Evolutionary conservation across 805 yeast genomes (phyloP).

Genomic region (Saturnispora saitoi): DNA sequence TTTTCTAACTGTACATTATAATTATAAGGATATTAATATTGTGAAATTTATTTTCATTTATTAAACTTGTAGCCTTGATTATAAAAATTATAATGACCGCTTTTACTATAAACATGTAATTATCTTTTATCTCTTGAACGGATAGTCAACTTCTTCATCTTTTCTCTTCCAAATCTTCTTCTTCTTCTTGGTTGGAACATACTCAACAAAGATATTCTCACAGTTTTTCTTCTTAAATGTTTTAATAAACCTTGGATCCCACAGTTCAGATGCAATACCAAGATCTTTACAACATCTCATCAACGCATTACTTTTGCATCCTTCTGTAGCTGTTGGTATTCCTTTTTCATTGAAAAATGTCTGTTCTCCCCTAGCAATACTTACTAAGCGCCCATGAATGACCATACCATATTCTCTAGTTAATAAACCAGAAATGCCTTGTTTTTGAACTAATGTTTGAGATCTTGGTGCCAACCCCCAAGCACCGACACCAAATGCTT

Average conservation of each 20-base stretch:
- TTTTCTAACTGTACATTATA: constrained; percentile 8
- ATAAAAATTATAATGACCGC: neutral
- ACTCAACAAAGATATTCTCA: constrained; percentile 80
- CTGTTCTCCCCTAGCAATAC: constrained; percentile 94
- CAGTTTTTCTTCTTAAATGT: constrained; percentile 56
- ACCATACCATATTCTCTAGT: constrained; percentile 87
- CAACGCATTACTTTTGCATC: constrained; percentile 91
- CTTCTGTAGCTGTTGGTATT: constrained; percentile 92
- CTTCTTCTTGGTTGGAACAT: constrained; percentile 71
- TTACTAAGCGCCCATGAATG: constrained; percentile 79
- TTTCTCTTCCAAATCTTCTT: constrained; percentile 90
- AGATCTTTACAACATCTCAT: constrained; percentile 98
- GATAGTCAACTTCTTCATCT: constrained; percentile 76
- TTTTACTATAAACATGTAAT: neutral
- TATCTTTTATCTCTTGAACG: constrained; percentile 44
- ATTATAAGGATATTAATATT: too few species aligned
- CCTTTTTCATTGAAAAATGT: constrained; percentile 81
- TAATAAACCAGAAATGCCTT: constrained; percentile 35
- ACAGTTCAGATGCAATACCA: constrained; percentile 91
- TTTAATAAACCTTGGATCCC: constrained; percentile 92
- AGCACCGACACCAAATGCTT: constrained; percentile 96
- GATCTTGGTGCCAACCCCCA: constrained; percentile 97
- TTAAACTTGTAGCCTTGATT: too few species aligned
- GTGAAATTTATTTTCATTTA: neutral
- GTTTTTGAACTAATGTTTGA: constrained; percentile 55